Base-by-base conservation (phyloP, 805 yeast genomes). In the Blastobotrys robertii region DNA sequence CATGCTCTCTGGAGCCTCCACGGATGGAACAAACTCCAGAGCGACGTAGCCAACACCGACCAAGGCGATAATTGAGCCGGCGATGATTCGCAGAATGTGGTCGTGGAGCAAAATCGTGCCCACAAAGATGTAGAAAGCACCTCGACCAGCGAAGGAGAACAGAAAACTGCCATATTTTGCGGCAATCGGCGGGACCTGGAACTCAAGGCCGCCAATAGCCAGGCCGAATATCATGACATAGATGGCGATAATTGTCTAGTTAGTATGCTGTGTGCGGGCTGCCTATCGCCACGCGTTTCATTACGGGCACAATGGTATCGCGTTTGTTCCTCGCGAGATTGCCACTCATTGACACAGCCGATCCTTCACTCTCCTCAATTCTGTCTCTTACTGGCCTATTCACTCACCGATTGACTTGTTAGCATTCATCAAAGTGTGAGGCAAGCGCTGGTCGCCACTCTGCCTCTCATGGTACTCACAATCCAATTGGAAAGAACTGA, bases 1-100 rank as follows among this genome's bases (percentile, higher is more conserved):
- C 84, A 86, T 84, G 63, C 81, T 84, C 44, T 75, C 82, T 13
- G 95, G 96, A 25, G 87, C 81, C 42, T 83, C 79, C 34, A 84
- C 67, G 47, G 82, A 74, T 13, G 88, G 86, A 22, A 83, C 62
- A 40, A 81, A 80, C 61, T 85, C 92, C 54, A 85, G 69, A 1
- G 64, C 74, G 39, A 72, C 57, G 61, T 69, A 85, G 2, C 63
- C 73, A 15, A 76, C 56, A 25, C 95, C 95, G 16, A 77, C 60
- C 4, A 76, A 34, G 33, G 76, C 70, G n/a, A 84, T 65, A 10
- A 82, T 40, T 8, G 80, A 49, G 2, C 81, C 80, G n/a, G 76
- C 65, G 35, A 84, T 57, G 32, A 74, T 55, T 50, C 86, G 71
- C 48, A 83, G 62, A 30, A 72, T 59, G 42, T 78, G 72, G 7